These are phyloP conservation scores for Astraeus odoratus DNA, from an alignment of 768 basidiomycete species.

Conservation along the genomic window DNA sequence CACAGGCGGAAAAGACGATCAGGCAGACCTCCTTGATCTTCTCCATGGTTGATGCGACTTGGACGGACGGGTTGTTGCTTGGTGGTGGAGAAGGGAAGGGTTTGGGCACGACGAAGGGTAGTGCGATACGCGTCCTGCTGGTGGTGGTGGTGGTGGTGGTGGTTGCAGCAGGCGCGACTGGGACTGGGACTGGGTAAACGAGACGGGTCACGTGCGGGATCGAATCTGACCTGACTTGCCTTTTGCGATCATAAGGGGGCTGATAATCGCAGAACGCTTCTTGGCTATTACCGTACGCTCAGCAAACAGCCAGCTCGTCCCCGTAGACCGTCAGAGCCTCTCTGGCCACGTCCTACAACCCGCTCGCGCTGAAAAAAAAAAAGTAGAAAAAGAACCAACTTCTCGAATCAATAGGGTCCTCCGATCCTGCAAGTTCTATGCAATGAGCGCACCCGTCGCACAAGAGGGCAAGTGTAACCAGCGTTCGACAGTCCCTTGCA, in stretches of 20 bases:
- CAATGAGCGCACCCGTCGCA: slow-evolving; percentile 65
- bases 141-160: slow-evolving; percentile 12
- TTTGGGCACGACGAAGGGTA: too few relatives aligned
- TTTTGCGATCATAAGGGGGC: slow-evolving; percentile 28
- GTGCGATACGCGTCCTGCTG: slow-evolving; percentile 10
- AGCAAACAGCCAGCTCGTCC: too few relatives aligned
- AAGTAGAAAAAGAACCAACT: too few relatives aligned
- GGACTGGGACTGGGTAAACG: slow-evolving; percentile 26
- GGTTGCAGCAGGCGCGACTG: slow-evolving; percentile 7
- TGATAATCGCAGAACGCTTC: too few relatives aligned
- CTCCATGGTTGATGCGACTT: slow-evolving; percentile 31
- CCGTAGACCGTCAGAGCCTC: background rate
- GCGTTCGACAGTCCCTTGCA: slow-evolving; percentile 9
- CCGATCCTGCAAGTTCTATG: background rate
- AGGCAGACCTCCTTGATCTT: slow-evolving; percentile 39
- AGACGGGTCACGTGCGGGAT: too few relatives aligned
- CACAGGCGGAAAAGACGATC: background rate
- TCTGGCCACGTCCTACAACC: too few relatives aligned
- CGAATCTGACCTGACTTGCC: too few relatives aligned
- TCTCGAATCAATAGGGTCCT: background rate
- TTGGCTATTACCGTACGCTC: too few relatives aligned
- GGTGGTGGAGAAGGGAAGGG: slow-evolving; percentile 5
- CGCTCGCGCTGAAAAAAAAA: too few relatives aligned
- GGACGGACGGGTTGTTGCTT: slow-evolving; percentile 2
- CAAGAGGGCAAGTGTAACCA: slow-evolving; percentile 59